These are phyloP conservation scores for Panellus pusillus DNA, from an alignment of 768 basidiomycete species.

Conservation along the genomic window DNA sequence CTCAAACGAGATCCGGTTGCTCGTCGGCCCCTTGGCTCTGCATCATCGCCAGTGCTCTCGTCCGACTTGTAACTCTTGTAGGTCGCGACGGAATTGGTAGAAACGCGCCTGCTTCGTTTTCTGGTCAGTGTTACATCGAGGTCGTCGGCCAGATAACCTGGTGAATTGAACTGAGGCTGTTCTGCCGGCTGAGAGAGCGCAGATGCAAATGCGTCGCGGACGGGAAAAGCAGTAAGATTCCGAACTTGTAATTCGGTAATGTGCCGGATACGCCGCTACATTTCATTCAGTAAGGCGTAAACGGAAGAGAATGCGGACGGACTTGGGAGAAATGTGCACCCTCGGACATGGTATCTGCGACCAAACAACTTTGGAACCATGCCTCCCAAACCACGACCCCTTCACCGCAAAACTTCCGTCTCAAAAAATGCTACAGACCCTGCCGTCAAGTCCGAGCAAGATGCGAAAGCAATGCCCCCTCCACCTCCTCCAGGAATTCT, in stretches of 20 bases:
- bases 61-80: slow-evolving; percentile 48
- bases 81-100: slow-evolving; percentile 55
- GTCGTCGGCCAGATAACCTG: slow-evolving; percentile 68
- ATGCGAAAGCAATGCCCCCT: slow-evolving; percentile 52
- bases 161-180: slow-evolving; percentile 56
- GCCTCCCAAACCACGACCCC: slow-evolving; percentile 45
- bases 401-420: slow-evolving; percentile 25
- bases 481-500: slow-evolving; percentile 51
- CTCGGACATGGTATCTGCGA: slow-evolving; percentile 9
- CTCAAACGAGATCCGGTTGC: slow-evolving; percentile 48
- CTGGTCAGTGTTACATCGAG: slow-evolving; percentile 60
- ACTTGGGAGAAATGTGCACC: slow-evolving; percentile 11
- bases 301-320: slow-evolving; percentile 4
- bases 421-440: slow-evolving; percentile 26
- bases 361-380: slow-evolving; percentile 26
- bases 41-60: slow-evolving; percentile 38
- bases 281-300: slow-evolving; percentile 9
- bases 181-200: slow-evolving; percentile 69
- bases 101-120: slow-evolving; percentile 61
- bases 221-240: slow-evolving; percentile 84
- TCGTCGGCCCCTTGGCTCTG: slow-evolving; percentile 40
- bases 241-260: slow-evolving; percentile 71
- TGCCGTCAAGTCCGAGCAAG: slow-evolving; percentile 31
- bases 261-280: slow-evolving; percentile 71
- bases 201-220: slow-evolving; percentile 74